These are phyloP conservation scores for Nothophaeocryptopus gaeumannii DNA, from an alignment of 2,329 filamentous ascomycete species.

Conservation along the genomic window DNA sequence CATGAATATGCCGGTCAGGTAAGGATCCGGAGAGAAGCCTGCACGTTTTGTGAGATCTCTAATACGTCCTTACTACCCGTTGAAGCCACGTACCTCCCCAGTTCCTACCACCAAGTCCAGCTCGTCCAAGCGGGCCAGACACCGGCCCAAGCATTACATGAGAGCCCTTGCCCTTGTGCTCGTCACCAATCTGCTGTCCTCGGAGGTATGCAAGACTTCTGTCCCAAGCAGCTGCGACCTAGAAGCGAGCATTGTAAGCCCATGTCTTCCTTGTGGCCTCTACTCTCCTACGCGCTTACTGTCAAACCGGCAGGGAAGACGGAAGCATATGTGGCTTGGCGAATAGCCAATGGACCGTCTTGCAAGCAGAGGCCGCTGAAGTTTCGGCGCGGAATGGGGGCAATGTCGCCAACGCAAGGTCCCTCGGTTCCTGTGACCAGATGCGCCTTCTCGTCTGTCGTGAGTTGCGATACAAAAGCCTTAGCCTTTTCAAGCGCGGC, in stretches of 20 bases:
- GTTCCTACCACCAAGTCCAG: slow-evolving; percentile 31
- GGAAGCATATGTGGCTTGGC: slow-evolving; percentile 35
- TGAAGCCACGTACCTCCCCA: slow-evolving; percentile 33
- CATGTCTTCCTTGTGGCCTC: slow-evolving; percentile 23
- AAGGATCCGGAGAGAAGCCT: slow-evolving; percentile 32
- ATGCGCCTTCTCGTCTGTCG: slow-evolving; percentile 39
- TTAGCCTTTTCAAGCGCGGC: slow-evolving; percentile 41
- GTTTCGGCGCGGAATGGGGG: slow-evolving; percentile 37
- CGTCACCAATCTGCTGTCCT: slow-evolving; percentile 34
- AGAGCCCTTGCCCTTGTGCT: slow-evolving; percentile 35
- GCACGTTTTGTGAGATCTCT: slow-evolving; percentile 1
- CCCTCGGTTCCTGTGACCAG: slow-evolving; percentile 33
- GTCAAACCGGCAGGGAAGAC: slow-evolving; percentile 38
- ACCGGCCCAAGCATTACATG: slow-evolving; percentile 34
- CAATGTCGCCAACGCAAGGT: slow-evolving; percentile 28
- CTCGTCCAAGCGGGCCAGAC: slow-evolving; percentile 31
- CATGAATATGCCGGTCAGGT: slow-evolving; percentile 31
- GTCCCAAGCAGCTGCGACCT: slow-evolving; percentile 43
- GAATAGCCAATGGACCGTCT: slow-evolving; percentile 67
- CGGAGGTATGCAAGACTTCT: slow-evolving; percentile 34
- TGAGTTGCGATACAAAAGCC: slow-evolving; percentile 40
- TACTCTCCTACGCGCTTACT: background rate
- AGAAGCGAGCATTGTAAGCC: slow-evolving; percentile 38
- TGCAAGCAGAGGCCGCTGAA: slow-evolving; percentile 38
- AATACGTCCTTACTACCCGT: too few species aligned